Conservation (phyloP, 768 basidiomycete species). For the Phanerochaete carnosa region DNA sequence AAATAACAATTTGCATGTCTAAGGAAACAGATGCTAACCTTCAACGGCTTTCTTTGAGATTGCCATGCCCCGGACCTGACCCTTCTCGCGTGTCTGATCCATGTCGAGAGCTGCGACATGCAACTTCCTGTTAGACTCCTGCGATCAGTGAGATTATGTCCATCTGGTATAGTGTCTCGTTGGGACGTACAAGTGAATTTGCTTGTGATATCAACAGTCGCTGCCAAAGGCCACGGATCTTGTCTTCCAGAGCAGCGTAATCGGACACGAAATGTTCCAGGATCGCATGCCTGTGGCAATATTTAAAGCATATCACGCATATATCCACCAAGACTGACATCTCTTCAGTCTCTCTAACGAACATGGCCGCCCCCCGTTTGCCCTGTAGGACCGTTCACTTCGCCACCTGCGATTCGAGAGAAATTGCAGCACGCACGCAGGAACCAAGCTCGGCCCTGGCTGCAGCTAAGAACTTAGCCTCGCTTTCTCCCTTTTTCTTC, state of each 20-base stretch:
- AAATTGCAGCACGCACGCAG: conserved; percentile 16
- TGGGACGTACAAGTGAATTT: conserved; percentile 10
- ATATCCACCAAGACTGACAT: conserved; percentile 13
- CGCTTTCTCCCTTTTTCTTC: conserved; percentile 26
- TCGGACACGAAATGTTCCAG: conserved; percentile 24
- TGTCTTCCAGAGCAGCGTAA: conserved; percentile 25
- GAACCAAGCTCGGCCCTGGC: conserved; percentile 17
- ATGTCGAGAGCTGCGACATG: conserved; percentile 9
- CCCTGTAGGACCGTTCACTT: conserved; percentile 9
- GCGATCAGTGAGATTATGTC: not conserved
- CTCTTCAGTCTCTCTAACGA: conserved; percentile 13
- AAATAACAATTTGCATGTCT: not conserved
- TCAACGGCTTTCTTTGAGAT: conserved; percentile 24
- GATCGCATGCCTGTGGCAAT: conserved; percentile 14
- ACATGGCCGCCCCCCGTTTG: conserved; percentile 11
- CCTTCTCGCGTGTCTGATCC: conserved; percentile 21
- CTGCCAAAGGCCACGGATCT: conserved; percentile 23
- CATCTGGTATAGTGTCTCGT: too few species aligned
- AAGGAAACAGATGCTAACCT: conserved; percentile 12
- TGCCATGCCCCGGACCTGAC: conserved; percentile 25
- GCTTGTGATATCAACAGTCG: conserved; percentile 15
- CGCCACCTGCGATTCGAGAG: not conserved
- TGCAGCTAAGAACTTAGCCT: conserved; percentile 17
- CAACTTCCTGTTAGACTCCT: conserved; percentile 16
- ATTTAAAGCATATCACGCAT: not conserved